phyloP scores from a whole-genome alignment of 192 early-diverging fungal genomes.

The Rhizophlyctis rosea region DNA sequence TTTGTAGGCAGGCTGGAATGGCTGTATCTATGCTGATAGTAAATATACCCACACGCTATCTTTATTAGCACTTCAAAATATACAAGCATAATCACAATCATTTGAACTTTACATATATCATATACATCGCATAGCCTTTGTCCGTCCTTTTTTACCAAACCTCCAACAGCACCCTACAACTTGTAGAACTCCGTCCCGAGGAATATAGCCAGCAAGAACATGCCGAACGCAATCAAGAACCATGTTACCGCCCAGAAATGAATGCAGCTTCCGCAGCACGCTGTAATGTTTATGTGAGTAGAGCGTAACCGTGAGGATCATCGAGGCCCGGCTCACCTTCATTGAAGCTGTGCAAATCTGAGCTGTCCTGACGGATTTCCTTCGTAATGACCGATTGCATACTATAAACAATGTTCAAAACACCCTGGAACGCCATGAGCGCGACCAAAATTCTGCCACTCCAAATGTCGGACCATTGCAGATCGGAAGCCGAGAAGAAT shows the following conservation, averaged over 20 bases:
- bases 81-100: no score
- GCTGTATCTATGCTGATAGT: no score
- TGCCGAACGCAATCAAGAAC: background rate
- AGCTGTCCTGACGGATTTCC: background rate
- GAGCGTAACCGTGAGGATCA: background rate
- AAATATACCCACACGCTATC: no score
- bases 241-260: background rate
- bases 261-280: background rate
- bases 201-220: background rate
- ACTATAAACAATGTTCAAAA: slow-evolving; percentile 2
- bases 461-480: background rate
- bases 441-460: background rate
- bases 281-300: background rate
- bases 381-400: background rate
- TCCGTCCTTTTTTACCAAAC: no score
- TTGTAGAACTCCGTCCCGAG: background rate
- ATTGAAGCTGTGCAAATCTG: background rate
- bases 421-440: background rate
- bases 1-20: no score
- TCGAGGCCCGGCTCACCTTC: background rate
- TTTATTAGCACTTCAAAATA: no score
- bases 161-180: no score
- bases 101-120: no score
- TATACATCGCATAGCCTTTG: no score
- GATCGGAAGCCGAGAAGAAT: background rate